Conservation (phyloP, 2,329 filamentous ascomycete genomes). For the Pseudogymnoascus sp. region DNA sequence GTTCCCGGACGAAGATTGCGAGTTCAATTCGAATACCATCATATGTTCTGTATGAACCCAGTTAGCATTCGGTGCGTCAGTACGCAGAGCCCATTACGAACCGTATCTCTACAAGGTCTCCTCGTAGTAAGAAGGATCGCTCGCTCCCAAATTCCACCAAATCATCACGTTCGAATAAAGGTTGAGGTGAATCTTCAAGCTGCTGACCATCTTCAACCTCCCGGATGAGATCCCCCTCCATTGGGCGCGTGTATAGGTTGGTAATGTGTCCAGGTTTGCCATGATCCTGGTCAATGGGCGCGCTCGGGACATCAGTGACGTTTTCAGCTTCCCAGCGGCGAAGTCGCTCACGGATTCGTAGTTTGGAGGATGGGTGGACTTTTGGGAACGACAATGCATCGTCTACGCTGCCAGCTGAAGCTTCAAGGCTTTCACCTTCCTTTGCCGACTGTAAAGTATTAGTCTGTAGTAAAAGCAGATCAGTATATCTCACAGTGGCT, state of each 20-base stretch:
- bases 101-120: constrained; percentile 29
- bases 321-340: constrained; percentile 1
- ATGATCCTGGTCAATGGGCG: background rate
- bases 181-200: constrained; percentile 15
- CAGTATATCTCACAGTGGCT: background rate
- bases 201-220: background rate
- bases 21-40: constrained; percentile 28
- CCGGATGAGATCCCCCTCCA: background rate
- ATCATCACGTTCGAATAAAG: constrained; percentile 36
- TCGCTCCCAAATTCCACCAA: constrained; percentile 36
- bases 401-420: background rate
- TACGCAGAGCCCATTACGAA: constrained; percentile 16
- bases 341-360: constrained; percentile 8
- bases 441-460: background rate
- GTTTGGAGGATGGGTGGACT: background rate
- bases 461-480: background rate
- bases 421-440: background rate
- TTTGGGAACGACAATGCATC: background rate
- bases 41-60: constrained; percentile 14
- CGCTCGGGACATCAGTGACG: background rate
- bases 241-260: constrained; percentile 1
- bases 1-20: constrained; percentile 39
- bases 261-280: background rate
- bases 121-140: constrained; percentile 26
- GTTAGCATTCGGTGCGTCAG: constrained; percentile 12